Percentiles rank a stretch among this genome's conserved stretches.
Evolutionary conservation across 768 basidiomycete genomes (phyloP).

Genomic region (Favolaschia claudopus): DNA sequence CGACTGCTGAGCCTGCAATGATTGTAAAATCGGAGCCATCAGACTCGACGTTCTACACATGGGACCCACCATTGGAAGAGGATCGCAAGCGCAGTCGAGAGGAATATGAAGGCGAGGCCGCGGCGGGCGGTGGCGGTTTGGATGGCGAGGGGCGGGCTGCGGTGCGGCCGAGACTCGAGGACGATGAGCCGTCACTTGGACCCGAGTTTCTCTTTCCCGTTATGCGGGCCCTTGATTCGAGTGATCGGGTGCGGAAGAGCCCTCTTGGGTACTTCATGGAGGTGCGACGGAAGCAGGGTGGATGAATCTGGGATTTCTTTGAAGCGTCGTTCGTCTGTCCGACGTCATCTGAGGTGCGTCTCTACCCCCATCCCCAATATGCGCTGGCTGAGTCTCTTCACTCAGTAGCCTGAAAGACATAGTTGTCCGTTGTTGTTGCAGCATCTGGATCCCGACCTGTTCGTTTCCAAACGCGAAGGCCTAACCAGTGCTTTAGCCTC

Average conservation of each 20-base stretch:
- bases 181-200: neutral
- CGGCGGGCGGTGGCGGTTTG: neutral
- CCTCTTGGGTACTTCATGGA: conserved; percentile 6
- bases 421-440: too few species aligned
- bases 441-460: too few species aligned
- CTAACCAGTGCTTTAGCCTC: too few species aligned
- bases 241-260: conserved; percentile 3
- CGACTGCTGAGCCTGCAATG: neutral
- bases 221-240: neutral
- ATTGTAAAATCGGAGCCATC: neutral
- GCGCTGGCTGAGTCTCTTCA: too few species aligned
- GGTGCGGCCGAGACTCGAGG: neutral
- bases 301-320: too few species aligned
- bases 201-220: neutral
- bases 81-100: conserved; percentile 9
- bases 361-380: too few species aligned
- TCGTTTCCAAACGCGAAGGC: too few species aligned
- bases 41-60: neutral
- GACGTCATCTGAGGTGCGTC: too few species aligned
- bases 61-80: neutral
- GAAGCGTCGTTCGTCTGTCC: too few species aligned
- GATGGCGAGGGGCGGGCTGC: neutral
- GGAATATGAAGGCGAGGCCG: conserved; percentile 1
- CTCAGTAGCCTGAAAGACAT: too few species aligned
- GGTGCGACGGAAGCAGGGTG: neutral